Conservation (phyloP, 345 rosid species). For the Eutrema heterophyllum region DNA sequence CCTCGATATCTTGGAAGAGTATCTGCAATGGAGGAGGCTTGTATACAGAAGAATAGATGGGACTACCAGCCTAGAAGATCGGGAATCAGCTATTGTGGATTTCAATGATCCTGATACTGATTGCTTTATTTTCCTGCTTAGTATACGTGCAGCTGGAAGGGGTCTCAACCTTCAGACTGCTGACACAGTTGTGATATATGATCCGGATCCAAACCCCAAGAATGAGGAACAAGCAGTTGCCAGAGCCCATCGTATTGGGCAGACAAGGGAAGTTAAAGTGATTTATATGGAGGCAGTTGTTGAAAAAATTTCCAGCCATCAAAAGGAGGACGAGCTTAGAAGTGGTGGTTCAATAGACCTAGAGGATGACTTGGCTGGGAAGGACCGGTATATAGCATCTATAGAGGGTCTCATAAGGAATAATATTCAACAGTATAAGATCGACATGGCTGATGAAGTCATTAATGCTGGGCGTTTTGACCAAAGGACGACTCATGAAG, state of each 20-base stretch:
- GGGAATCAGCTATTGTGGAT: constrained; percentile 98
- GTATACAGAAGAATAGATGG: constrained; percentile 96
- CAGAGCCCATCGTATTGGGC: constrained; percentile 99
- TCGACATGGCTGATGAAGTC: constrained; percentile 99
- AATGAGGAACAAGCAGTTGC: constrained; percentile 99
- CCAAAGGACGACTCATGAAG: constrained; percentile 99
- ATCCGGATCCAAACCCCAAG: constrained; percentile 99
- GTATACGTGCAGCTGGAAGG: constrained; percentile 99
- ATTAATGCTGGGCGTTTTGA: constrained; percentile 99
- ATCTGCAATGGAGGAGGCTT: constrained; percentile 90
- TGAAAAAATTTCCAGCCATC: constrained; percentile 81
- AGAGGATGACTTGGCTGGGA: constrained; percentile 98
- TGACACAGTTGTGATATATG: constrained; percentile 96
- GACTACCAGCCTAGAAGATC: constrained; percentile 98
- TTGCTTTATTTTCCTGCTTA: constrained; percentile 92
- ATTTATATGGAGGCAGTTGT: constrained; percentile 99
- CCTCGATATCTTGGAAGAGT: constrained; percentile 96
- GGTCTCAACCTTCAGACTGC: constrained; percentile 99
- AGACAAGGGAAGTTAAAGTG: constrained; percentile 93
- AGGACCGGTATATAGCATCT: constrained; percentile 96
- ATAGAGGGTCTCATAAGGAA: constrained; percentile 99
- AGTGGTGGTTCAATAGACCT: constrained; percentile 77
- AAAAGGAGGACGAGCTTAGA: constrained; percentile 90
- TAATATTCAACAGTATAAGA: constrained; percentile 98
- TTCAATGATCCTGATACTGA: constrained; percentile 82